Evolutionary conservation across 441 rosid species (phyloP).

Genomic region (Theobroma grandiflorum): DNA sequence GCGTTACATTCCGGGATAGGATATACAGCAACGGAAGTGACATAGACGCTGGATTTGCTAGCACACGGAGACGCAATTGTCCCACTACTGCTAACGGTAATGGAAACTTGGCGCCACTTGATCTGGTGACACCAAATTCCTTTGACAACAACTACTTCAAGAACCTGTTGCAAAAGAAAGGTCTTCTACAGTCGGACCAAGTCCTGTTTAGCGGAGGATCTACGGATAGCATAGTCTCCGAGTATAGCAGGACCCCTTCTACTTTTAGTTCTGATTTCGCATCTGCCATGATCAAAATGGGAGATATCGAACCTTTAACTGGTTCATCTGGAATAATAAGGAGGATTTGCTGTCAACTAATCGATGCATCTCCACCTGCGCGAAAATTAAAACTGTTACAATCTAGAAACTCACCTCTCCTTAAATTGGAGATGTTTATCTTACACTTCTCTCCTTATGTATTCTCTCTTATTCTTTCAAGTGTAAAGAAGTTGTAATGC

Average conservation of each 20-base stretch:
- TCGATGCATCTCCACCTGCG: neutral
- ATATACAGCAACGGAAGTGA: constrained; percentile 51
- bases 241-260: constrained; percentile 49
- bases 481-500: neutral
- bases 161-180: constrained; percentile 57
- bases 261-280: constrained; percentile 58
- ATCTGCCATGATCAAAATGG: constrained; percentile 71
- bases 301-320: constrained; percentile 52
- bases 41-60: constrained; percentile 56
- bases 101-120: constrained; percentile 50
- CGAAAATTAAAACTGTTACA: neutral
- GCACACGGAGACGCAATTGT: constrained; percentile 48
- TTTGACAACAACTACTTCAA: constrained; percentile 68
- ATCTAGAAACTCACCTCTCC: neutral
- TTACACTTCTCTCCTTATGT: neutral
- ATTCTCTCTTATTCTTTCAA: neutral
- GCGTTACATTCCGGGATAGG: constrained; percentile 52
- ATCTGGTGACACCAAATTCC: constrained; percentile 62
- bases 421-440: neutral
- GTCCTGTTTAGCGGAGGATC: constrained; percentile 58
- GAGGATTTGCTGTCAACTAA: constrained; percentile 50
- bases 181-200: constrained; percentile 62
- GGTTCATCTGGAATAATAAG: constrained; percentile 49
- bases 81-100: constrained; percentile 38
- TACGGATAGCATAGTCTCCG: constrained; percentile 48